phyloP scores from a whole-genome alignment of 352 stramenopile genomes.

The Pythium biforme region DNA sequence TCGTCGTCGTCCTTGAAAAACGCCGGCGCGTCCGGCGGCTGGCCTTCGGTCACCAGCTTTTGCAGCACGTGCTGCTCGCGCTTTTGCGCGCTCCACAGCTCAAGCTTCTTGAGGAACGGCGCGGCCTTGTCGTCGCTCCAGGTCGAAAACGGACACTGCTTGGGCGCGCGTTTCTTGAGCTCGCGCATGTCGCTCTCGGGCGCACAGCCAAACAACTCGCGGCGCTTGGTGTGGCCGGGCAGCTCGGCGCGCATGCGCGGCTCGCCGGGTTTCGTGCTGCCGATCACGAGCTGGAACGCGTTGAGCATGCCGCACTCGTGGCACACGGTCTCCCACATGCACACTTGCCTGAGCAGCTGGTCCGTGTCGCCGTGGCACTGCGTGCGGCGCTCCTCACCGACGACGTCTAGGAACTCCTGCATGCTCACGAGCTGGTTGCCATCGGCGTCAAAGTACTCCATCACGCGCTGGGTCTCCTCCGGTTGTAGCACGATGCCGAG shows the following conservation, averaged over 20 bases:
- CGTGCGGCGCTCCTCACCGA: constrained; percentile 60
- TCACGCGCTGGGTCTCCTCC: constrained; percentile 74
- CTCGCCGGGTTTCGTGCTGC: constrained; percentile 37
- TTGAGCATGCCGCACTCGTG: constrained; percentile 90
- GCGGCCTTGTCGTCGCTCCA: constrained; percentile 59
- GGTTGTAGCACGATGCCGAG: constrained; percentile 81
- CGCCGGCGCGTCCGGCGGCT: constrained; percentile 51
- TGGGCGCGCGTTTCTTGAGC: constrained; percentile 51
- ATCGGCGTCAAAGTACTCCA: constrained; percentile 88
- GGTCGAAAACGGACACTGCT: constrained; percentile 53
- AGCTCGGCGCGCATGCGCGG: constrained; percentile 63
- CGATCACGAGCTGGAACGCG: constrained; percentile 81
- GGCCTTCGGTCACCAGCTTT: constrained; percentile 61
- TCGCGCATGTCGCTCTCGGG: constrained; percentile 70
- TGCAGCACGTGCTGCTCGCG: constrained; percentile 71
- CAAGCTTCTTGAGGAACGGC: constrained; percentile 63
- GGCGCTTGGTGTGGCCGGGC: constrained; percentile 62
- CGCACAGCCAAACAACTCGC: constrained; percentile 54
- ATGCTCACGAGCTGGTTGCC: constrained; percentile 63
- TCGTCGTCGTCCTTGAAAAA: constrained; percentile 59
- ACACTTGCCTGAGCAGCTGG: constrained; percentile 74
- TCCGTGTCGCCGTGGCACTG: constrained; percentile 80
- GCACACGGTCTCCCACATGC: constrained; percentile 91
- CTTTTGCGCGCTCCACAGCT: constrained; percentile 67
- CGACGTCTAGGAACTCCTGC: constrained; percentile 82